Base-by-base conservation (phyloP, 129 eudicot genomes). In the Logfia minima region DNA sequence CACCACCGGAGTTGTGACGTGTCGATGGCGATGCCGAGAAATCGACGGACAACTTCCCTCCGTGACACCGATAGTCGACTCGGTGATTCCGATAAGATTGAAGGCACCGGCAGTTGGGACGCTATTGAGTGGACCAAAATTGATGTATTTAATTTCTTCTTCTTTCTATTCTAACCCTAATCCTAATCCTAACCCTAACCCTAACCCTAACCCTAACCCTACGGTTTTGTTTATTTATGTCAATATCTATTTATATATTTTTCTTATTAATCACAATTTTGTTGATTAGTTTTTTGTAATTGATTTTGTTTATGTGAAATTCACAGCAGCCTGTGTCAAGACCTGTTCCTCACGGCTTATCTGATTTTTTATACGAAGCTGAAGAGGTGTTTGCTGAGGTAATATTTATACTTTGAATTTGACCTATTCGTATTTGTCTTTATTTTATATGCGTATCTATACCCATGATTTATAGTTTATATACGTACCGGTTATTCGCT, bases 81-180 rank as follows among this genome's bases (percentile, higher is more conserved):
- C 77, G 68, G 83, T 22, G 96, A 88, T 68, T 82, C 95, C 65
- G 97, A 93, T 67, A 86, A 77, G 76, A 85, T 93, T 35, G 98
- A 93, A 61, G 92, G 91, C 31, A 52, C 92, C 77, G 92, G 86
- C 67, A 90, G 92, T 71, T 93, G 98, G 98, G 98, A 93, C 72
- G 91, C 97, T 81, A 26, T 93, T 39, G 98, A 93, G 78, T 93
- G 98, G 98, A 90, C 90, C 83, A 93, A 90, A 74, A 81, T 88
- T 77, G 97, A 93, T 61, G 98, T 93, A 70, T 60, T 22, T 73
- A 9, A 34, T 60, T 31, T 34, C 66, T 32, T 72, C 67, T 17
- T 18, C 7, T 55, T 4, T n/a, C 1, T 55, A 5, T 55, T 6
- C 10, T n/a, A 18, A 55, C 29, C 29, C 29, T 26, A 26, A 26